Evolutionary conservation across 805 yeast genomes (phyloP).

Genomic region (Priceomyces fermenticarens): DNA sequence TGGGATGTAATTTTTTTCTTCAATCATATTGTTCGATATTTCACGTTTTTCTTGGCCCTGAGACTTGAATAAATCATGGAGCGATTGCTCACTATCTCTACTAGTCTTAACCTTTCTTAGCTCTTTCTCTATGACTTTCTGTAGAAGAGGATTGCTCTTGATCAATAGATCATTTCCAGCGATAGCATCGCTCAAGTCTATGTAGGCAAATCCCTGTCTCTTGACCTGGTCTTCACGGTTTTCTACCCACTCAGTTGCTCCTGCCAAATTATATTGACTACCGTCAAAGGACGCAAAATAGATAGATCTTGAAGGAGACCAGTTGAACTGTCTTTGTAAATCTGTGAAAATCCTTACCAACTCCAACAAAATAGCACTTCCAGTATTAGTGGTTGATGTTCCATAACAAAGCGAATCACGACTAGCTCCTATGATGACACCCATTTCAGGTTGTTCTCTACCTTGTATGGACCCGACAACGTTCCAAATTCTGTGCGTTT

Average conservation of each 20-base stretch:
- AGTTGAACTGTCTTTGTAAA: constrained; percentile 59
- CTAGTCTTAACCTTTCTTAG: constrained; percentile 25
- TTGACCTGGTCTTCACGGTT: constrained; percentile 49
- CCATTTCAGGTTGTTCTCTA: constrained; percentile 70
- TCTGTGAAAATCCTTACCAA: constrained; percentile 65
- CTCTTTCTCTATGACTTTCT: constrained; percentile 42
- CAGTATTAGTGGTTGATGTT: constrained; percentile 68
- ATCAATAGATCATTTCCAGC: constrained; percentile 53
- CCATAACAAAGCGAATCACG: constrained; percentile 79
- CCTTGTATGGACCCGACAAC: constrained; percentile 77
- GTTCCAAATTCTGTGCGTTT: constrained; percentile 71
- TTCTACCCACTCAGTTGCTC: constrained; percentile 77
- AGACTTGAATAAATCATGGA: constrained; percentile 25
- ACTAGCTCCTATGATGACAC: constrained; percentile 76
- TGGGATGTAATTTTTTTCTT: constrained; percentile 65
- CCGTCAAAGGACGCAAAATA: constrained; percentile 86
- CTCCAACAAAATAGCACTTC: constrained; percentile 70
- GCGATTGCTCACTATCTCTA: constrained; percentile 8
- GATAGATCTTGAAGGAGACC: constrained; percentile 83
- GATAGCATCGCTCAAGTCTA: constrained; percentile 70
- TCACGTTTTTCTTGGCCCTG: constrained; percentile 21
- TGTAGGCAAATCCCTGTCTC: constrained; percentile 62
- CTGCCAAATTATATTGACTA: constrained; percentile 74
- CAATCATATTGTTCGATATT: constrained; percentile 31
- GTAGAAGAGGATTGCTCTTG: constrained; percentile 64